Evolutionary conservation across 192 early-diverging fungal species (phyloP).

Genomic region (Chytriomyces sp.): DNA sequence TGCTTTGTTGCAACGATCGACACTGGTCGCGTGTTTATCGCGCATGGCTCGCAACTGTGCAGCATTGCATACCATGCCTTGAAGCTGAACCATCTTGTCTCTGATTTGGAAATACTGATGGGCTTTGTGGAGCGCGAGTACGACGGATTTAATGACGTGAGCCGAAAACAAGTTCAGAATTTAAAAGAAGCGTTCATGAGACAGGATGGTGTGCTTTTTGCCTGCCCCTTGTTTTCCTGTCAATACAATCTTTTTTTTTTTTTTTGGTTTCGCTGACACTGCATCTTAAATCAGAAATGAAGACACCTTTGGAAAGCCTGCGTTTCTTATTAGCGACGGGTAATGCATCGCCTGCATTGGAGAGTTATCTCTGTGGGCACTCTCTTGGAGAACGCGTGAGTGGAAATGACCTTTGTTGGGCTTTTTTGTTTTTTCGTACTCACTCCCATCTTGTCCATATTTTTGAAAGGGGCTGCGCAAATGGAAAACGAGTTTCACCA

Average conservation of each 20-base stretch:
- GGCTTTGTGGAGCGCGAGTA: neutral
- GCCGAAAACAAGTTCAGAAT: neutral
- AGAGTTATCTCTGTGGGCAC: conserved; percentile 33
- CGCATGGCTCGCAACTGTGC: neutral
- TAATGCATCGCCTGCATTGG: conserved; percentile 11
- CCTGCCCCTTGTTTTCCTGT: neutral
- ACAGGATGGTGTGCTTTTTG: conserved; percentile 22
- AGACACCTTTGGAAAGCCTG: conserved; percentile 18
- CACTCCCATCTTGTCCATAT: neutral
- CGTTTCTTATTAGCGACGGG: conserved; percentile 20
- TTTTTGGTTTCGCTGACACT: neutral
- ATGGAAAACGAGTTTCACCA: conserved; percentile 23
- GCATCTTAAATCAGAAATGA: conserved; percentile 4
- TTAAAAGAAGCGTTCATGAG: conserved; percentile 12
- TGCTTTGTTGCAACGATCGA: conserved; percentile 7
- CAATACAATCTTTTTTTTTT: neutral
- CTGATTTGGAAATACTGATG: neutral
- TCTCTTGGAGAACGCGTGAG: conserved; percentile 20
- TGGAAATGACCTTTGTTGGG: neutral
- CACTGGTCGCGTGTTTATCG: neutral
- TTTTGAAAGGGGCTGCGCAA: conserved; percentile 14
- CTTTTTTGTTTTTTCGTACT: neutral
- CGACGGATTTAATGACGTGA: conserved; percentile 5
- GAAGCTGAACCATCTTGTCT: conserved; percentile 4
- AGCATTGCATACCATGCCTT: neutral